A percentile compares a stretch with the other conserved stretches of the same genome.
Conservation (phyloP, 2,329 filamentous ascomycete species). For the Xylaria polymorpha region DNA sequence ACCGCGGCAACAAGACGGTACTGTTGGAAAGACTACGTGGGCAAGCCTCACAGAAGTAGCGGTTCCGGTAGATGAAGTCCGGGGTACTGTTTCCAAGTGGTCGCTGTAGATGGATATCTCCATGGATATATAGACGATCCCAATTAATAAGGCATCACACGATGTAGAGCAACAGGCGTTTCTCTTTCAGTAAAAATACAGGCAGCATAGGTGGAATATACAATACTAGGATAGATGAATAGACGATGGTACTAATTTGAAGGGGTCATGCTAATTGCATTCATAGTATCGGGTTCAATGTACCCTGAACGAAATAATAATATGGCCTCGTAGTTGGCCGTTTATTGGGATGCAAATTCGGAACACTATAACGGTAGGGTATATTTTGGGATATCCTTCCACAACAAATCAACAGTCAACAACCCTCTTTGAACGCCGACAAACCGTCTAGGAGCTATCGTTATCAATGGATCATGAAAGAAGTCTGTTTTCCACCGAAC, state of each 20-base stretch:
- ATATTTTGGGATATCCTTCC: constrained; percentile 20
- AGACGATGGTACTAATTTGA: not conserved
- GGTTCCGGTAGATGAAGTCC: constrained; percentile 54
- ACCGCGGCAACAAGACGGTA: constrained; percentile 42
- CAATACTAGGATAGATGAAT: constrained; percentile 10
- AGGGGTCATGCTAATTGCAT: not conserved
- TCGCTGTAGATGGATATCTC: constrained; percentile 11
- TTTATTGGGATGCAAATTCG: constrained; percentile 21
- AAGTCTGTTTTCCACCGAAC: constrained; percentile 24
- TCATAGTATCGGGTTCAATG: not conserved
- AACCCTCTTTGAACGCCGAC: constrained; percentile 31
- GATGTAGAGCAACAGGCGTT: not conserved
- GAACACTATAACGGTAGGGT: constrained; percentile 20
- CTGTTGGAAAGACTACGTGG: constrained; percentile 47
- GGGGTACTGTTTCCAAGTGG: constrained; percentile 46
- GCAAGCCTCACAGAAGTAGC: constrained; percentile 56
- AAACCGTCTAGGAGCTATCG: constrained; percentile 21
- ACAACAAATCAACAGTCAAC: not conserved
- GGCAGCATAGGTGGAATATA: not conserved
- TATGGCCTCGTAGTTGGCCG: not conserved
- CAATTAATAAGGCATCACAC: not conserved
- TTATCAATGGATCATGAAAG: constrained; percentile 5
- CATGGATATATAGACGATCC: not conserved
- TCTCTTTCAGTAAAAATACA: constrained; percentile 1
- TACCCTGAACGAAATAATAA: constrained; percentile 6